Conservation (phyloP, 257 asterid genomes). For the Craterostigma plantagineum region DNA sequence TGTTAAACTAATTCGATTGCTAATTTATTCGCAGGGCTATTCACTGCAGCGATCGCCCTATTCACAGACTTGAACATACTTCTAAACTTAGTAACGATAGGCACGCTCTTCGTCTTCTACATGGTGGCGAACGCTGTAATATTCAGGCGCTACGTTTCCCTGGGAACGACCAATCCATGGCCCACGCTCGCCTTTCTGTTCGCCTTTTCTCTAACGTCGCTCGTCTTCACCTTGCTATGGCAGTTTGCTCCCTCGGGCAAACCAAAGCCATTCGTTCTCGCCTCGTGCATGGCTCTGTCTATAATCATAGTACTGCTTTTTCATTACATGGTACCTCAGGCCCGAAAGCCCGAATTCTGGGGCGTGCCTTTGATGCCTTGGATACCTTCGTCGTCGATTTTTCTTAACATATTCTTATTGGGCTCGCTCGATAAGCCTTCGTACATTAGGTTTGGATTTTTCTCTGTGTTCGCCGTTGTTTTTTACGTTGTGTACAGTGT, state of each 20-base stretch:
- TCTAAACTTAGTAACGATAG: constrained; percentile 54
- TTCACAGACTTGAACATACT: constrained; percentile 66
- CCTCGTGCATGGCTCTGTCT: constrained; percentile 38
- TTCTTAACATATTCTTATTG: constrained; percentile 69
- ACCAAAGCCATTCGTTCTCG: constrained; percentile 46
- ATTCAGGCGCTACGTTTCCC: constrained; percentile 52
- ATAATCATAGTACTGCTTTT: constrained; percentile 36
- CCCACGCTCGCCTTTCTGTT: constrained; percentile 46
- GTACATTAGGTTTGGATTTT: constrained; percentile 61
- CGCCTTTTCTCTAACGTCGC: constrained; percentile 41
- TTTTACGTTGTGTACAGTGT: constrained; percentile 65
- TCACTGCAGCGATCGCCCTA: constrained; percentile 70
- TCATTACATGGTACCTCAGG: constrained; percentile 52
- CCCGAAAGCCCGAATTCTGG: constrained; percentile 72
- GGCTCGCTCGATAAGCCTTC: constrained; percentile 56
- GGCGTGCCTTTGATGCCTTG: constrained; percentile 98
- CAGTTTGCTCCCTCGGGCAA: constrained; percentile 46
- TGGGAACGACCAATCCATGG: constrained; percentile 58
- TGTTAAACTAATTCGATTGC: background rate
- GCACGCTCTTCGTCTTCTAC: constrained; percentile 83
- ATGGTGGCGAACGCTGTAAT: constrained; percentile 91
- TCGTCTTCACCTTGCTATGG: constrained; percentile 54
- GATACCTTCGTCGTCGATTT: constrained; percentile 76
- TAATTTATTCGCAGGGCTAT: constrained; percentile 26
- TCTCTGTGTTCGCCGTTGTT: constrained; percentile 41